These are phyloP conservation scores for Phaeosphaeria sp. DNA, from an alignment of 2,329 filamentous ascomycete genomes.

Conservation along the genomic window DNA sequence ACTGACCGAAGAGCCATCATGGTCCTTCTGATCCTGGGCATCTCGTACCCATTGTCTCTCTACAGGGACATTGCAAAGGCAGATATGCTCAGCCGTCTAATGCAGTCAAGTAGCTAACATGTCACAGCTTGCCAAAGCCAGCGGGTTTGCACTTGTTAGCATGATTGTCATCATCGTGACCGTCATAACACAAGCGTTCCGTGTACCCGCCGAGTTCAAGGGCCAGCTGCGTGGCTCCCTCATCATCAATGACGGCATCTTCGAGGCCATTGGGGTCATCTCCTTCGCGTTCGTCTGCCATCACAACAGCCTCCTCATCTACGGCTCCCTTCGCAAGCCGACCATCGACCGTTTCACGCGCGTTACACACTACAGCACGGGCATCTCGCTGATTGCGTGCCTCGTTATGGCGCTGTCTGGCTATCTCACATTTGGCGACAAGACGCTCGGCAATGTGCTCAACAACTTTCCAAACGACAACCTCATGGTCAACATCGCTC, in stretches of 20 bases:
- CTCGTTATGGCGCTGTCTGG: constrained; percentile 86
- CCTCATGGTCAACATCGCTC: constrained; percentile 90
- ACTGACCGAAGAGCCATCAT: constrained; percentile 85
- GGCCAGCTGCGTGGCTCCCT: constrained; percentile 75
- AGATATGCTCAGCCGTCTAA: constrained; percentile 9
- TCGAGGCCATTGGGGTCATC: constrained; percentile 96
- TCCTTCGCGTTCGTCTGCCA: constrained; percentile 87
- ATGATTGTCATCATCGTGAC: constrained; percentile 91
- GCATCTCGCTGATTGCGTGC: constrained; percentile 89
- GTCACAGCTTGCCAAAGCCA: constrained; percentile 87
- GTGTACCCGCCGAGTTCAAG: constrained; percentile 73
- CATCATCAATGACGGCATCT: constrained; percentile 85
- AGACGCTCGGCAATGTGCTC: constrained; percentile 91
- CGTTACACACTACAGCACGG: constrained; percentile 93
- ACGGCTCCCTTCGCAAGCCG: constrained; percentile 90
- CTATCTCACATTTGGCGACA: constrained; percentile 91
- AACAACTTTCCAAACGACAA: constrained; percentile 97
- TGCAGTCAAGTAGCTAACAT: constrained; percentile 39
- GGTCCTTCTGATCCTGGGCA: constrained; percentile 80
- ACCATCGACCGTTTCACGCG: constrained; percentile 93
- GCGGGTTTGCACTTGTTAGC: constrained; percentile 87
- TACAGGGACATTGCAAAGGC: constrained; percentile 95
- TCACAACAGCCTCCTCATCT: constrained; percentile 97
- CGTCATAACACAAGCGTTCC: constrained; percentile 81
- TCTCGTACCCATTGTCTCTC: constrained; percentile 90